Conservation (phyloP, 2,329 filamentous ascomycete species). For the Nemania serpens region DNA sequence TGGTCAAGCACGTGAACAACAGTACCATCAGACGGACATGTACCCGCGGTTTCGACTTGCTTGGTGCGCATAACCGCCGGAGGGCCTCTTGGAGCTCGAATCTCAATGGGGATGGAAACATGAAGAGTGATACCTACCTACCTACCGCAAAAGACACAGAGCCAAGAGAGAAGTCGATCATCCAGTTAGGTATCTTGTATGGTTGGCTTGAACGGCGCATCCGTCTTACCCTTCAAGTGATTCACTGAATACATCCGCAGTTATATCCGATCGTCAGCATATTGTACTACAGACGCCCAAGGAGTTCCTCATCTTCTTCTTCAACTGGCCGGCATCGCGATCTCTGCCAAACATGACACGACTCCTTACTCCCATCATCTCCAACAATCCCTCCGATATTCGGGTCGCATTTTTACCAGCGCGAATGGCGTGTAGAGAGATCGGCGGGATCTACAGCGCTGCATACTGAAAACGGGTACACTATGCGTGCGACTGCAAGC, state of each 20-base stretch:
- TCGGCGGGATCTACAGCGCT: slow-evolving; percentile 9
- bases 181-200: too few species aligned
- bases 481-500: slow-evolving; percentile 1
- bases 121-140: too few species aligned
- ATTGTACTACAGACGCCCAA: too few species aligned
- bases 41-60: background rate
- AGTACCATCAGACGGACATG: background rate
- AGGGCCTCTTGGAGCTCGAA: background rate
- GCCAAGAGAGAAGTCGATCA: too few species aligned
- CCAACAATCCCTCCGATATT: background rate
- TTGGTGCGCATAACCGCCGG: background rate
- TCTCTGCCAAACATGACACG: background rate
- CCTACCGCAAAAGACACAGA: too few species aligned
- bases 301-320: too few species aligned
- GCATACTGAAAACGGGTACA: background rate
- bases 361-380: background rate
- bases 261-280: too few species aligned
- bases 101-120: too few species aligned
- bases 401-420: background rate
- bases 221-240: too few species aligned
- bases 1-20: slow-evolving; percentile 11
- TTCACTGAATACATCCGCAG: too few species aligned
- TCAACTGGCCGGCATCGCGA: background rate
- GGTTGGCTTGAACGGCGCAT: too few species aligned
- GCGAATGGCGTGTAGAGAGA: slow-evolving; percentile 1